Evolutionary conservation across 2,329 filamentous ascomycete genomes (phyloP).

Genomic region (Pseudopithomyces maydicus): DNA sequence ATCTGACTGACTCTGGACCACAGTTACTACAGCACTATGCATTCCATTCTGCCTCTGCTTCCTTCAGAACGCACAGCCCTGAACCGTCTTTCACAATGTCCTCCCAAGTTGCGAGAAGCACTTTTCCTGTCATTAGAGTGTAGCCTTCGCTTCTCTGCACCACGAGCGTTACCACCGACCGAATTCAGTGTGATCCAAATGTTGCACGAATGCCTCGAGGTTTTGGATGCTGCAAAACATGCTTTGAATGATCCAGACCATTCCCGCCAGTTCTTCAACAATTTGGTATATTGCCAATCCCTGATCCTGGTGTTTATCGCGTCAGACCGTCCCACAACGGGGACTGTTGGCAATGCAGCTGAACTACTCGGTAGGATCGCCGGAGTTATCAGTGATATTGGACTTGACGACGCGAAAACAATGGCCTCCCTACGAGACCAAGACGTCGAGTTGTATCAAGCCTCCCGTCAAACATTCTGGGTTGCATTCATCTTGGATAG

Average conservation of each 20-base stretch:
- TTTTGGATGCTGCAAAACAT: constrained; percentile 36
- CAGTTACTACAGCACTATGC: constrained; percentile 45
- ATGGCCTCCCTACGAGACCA: constrained; percentile 34
- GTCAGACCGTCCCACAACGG: constrained; percentile 37
- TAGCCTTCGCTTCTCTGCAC: constrained; percentile 37
- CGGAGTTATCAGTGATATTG: constrained; percentile 35
- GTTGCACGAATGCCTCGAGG: constrained; percentile 32
- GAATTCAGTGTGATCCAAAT: constrained; percentile 35
- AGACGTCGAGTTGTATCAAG: constrained; percentile 34
- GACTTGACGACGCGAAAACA: constrained; percentile 37
- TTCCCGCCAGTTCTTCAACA: constrained; percentile 37
- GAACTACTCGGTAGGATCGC: constrained; percentile 38
- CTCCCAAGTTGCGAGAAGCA: constrained; percentile 40
- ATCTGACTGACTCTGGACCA: constrained; percentile 15
- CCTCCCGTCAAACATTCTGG: constrained; percentile 43
- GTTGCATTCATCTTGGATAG: constrained; percentile 44
- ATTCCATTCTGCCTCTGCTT: constrained; percentile 41
- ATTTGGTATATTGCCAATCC: constrained; percentile 40
- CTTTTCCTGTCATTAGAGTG: constrained; percentile 43
- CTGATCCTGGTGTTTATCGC: constrained; percentile 39
- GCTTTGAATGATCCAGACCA: constrained; percentile 31
- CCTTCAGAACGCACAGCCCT: constrained; percentile 37
- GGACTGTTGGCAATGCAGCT: constrained; percentile 30
- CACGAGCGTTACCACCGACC: constrained; percentile 30
- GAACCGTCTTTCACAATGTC: constrained; percentile 42